Evolutionary conservation across 2,329 filamentous ascomycete species (phyloP).

Genomic region (Penicillium polonicum): DNA sequence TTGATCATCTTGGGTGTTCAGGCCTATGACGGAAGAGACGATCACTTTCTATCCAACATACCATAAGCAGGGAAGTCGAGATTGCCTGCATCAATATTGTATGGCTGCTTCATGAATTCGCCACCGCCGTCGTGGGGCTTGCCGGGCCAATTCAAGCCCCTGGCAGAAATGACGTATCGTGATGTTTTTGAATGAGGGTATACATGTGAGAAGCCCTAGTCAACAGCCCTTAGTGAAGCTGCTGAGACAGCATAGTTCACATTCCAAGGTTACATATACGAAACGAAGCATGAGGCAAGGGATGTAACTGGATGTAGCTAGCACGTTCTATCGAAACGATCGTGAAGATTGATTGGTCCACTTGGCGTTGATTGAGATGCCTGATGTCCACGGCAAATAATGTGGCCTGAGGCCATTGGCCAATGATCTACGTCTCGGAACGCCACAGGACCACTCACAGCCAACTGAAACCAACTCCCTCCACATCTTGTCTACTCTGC

Average conservation of each 20-base stretch:
- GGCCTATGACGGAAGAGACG: not conserved
- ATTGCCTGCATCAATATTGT: not conserved
- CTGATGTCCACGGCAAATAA: conserved; percentile 1
- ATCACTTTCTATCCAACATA: not conserved
- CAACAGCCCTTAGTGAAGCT: not conserved
- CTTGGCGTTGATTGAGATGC: not conserved
- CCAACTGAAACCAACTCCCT: conserved; percentile 2
- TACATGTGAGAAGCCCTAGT: not conserved
- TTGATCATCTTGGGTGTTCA: not conserved
- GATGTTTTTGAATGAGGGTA: not conserved
- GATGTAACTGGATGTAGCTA: not conserved
- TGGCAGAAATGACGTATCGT: not conserved
- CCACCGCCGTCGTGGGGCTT: conserved; percentile 9
- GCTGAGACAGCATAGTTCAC: not conserved
- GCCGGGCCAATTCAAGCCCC: not conserved
- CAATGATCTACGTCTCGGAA: not conserved
- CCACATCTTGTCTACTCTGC: not conserved
- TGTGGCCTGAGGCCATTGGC: conserved; percentile 1
- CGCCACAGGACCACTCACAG: conserved; percentile 4
- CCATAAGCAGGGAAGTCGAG: not conserved
- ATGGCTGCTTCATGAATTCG: not conserved
- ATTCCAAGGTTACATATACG: not conserved
- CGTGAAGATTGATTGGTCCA: not conserved
- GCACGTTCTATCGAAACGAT: not conserved
- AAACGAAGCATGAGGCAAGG: not conserved